Conservation (phyloP, 1,284 basidiomycete species). For the Singerocomus inundabilis region DNA sequence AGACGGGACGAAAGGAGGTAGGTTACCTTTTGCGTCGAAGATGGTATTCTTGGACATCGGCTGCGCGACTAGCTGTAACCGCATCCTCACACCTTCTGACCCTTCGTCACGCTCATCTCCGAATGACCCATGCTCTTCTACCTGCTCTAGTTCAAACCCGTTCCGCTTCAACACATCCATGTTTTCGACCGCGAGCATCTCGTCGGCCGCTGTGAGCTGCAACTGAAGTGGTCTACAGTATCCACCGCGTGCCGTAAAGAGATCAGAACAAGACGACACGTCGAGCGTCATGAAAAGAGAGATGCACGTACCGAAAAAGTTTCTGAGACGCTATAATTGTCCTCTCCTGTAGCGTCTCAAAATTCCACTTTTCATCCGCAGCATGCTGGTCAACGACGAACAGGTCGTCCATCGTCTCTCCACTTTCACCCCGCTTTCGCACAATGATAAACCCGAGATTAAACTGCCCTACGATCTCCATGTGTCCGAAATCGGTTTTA, state of each 20-base stretch:
- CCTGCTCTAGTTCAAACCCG: conserved; percentile 77
- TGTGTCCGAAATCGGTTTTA: conserved; percentile 82
- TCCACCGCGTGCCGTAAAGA: background rate
- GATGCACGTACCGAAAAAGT: conserved; percentile 72
- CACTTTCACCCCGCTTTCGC: conserved; percentile 43
- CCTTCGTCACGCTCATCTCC: conserved; percentile 12
- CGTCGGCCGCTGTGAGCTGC: conserved; percentile 88
- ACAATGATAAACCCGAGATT: conserved; percentile 95
- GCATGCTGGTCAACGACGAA: conserved; percentile 94
- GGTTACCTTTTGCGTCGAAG: conserved; percentile 61
- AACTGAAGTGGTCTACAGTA: conserved; percentile 68
- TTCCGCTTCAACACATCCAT: conserved; percentile 78
- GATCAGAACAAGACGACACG: background rate
- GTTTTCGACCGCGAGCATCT: conserved; percentile 87
- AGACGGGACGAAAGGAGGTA: background rate
- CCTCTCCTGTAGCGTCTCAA: conserved; percentile 87
- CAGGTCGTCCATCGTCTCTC: conserved; percentile 67
- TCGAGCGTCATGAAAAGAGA: background rate
- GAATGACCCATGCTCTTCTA: conserved; percentile 47
- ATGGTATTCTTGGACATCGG: conserved; percentile 89
- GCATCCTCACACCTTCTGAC: conserved; percentile 34
- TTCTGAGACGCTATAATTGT: conserved; percentile 87
- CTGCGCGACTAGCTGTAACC: conserved; percentile 76
- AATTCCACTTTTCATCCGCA: conserved; percentile 97
- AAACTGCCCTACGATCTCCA: conserved; percentile 93